Evolutionary conservation across 2,329 filamentous ascomycete species (phyloP).

Genomic region (Arthroderma uncinatum): DNA sequence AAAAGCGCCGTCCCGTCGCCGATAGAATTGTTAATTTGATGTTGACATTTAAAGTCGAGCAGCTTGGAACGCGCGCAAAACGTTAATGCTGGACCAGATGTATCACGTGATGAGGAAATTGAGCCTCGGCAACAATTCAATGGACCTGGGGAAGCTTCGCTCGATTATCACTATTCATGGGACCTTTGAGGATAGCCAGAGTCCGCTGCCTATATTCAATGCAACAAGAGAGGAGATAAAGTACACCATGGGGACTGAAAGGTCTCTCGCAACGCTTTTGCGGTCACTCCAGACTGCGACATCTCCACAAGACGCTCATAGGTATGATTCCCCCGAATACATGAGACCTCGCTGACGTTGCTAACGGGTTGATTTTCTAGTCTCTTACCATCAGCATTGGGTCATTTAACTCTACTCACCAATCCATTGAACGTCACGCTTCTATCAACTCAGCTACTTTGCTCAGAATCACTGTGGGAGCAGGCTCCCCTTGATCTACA

Average conservation of each 20-base stretch:
- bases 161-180: neutral
- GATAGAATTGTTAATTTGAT: neutral
- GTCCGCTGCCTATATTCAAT: neutral
- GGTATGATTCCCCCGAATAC: slow-evolving; percentile 34
- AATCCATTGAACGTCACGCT: slow-evolving; percentile 53
- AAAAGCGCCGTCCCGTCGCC: neutral
- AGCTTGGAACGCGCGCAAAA: neutral
- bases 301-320: slow-evolving; percentile 48
- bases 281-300: slow-evolving; percentile 50
- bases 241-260: slow-evolving; percentile 46
- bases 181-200: neutral
- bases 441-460: slow-evolving; percentile 48
- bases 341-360: slow-evolving; percentile 16
- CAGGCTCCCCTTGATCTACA: slow-evolving; percentile 42
- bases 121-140: slow-evolving; percentile 1
- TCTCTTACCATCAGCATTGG: slow-evolving; percentile 44
- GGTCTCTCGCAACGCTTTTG: slow-evolving; percentile 49
- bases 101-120: neutral
- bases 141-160: neutral
- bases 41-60: neutral
- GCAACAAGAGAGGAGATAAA: neutral
- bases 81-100: neutral
- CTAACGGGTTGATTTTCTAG: slow-evolving; percentile 21
- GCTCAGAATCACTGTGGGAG: slow-evolving; percentile 49
- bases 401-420: slow-evolving; percentile 40